Percentiles rank a stretch among this genome's conserved stretches.
Conservation (phyloP, 2,329 filamentous ascomycete genomes). For the Ceratocystis alfenasii region DNA sequence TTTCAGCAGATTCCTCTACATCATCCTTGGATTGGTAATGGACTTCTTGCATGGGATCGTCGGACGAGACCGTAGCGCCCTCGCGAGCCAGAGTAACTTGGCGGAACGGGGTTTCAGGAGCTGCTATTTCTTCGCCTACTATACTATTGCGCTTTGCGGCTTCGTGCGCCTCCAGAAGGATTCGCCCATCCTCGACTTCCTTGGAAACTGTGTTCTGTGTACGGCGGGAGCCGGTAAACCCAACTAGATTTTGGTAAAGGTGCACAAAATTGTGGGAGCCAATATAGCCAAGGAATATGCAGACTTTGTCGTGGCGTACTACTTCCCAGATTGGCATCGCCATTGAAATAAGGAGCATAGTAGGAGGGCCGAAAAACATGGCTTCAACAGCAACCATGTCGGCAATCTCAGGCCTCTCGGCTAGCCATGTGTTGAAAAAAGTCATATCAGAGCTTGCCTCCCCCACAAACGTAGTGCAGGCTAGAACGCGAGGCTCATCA, state of each 20-base stretch:
- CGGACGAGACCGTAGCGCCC: neutral
- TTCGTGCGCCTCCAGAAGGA: conserved; percentile 43
- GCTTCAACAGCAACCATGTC: conserved; percentile 51
- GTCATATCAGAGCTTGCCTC: conserved; percentile 55
- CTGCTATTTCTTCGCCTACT: conserved; percentile 15
- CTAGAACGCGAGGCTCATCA: conserved; percentile 50
- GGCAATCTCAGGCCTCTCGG: conserved; percentile 44
- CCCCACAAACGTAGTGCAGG: conserved; percentile 55
- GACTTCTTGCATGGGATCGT: conserved; percentile 19
- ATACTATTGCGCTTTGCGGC: conserved; percentile 27
- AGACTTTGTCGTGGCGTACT: conserved; percentile 54
- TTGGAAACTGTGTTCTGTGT: conserved; percentile 33
- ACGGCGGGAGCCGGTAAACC: conserved; percentile 24
- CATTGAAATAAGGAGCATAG: conserved; percentile 55
- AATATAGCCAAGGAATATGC: conserved; percentile 52
- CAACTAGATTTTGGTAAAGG: conserved; percentile 48
- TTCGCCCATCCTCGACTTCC: conserved; percentile 46
- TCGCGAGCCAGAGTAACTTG: conserved; percentile 12
- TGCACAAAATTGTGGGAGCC: conserved; percentile 57
- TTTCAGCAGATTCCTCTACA: conserved; percentile 53
- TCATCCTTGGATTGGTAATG: conserved; percentile 25
- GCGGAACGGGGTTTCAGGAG: conserved; percentile 14
- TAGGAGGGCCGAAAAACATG: conserved; percentile 56
- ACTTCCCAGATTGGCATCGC: conserved; percentile 51
- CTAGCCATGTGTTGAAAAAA: conserved; percentile 55